Base-by-base conservation (phyloP, 805 yeast genomes). In the Ascoidea tarda region DNA sequence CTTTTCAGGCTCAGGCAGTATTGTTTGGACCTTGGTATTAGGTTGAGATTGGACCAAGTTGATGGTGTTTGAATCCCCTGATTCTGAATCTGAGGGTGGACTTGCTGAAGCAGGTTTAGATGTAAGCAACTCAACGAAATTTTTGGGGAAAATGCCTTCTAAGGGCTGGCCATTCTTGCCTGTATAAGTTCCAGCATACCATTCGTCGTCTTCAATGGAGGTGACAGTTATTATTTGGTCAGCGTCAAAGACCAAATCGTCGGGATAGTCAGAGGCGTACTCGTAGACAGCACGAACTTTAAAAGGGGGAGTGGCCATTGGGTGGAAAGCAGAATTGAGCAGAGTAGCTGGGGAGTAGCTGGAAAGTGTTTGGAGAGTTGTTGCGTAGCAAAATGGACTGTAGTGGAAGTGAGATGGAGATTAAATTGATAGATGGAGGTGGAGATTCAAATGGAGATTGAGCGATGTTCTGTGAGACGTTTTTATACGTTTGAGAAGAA, bases 71-170 rank as follows among this genome's bases (percentile, higher is more conserved):
- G 28, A 3, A 21, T 21, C 28, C 28, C 28, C 3, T 21, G 28
- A 3, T 21, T 21, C 28, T 21, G 28, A 21, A 10, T 53, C 8
- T 48, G 33, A n/a, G 51, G 46, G 46, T 8, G 33, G 28, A 12
- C 21, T 54, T 1, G 49, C 51, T 12, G 57, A 53, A 16, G 56
- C 53, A 12, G 42, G 21, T 6, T 33, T 48, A 5, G 50, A 21
- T 5, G 31, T 46, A 47, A 32, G 14, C 51, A 32, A 52, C 50
- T 78, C 78, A 5, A 91, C 98, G 69, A 87, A 91, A 62, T 79
- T 81, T 63, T 77, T 79, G 4, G 99, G 99, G 60, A 93, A 93
- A 70, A 90, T 82, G 6, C 99, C 99, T 21, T 76, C 66, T 48
- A 69, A 66, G 32, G 59, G 47, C 6, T 57, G 61, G 5, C 87